These are phyloP conservation scores for Harringtonia lauricola DNA, from an alignment of 2,329 filamentous ascomycete genomes.

Conservation along the genomic window DNA sequence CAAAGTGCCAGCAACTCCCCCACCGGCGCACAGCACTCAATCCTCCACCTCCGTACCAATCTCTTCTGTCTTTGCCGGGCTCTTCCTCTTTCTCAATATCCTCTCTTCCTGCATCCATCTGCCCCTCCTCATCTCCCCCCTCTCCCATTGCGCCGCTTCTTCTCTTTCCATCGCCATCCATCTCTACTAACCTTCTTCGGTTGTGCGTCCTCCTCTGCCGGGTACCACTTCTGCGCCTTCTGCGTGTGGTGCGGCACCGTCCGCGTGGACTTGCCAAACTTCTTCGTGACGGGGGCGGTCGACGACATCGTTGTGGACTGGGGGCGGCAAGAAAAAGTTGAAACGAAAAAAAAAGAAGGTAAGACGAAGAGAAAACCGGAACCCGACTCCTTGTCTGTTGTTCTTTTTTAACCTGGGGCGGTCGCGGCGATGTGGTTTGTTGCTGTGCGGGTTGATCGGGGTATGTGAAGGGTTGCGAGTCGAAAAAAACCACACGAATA, in stretches of 20 bases:
- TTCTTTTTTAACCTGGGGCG: constrained; percentile 1
- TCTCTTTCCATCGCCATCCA: not conserved
- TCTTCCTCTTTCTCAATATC: not conserved
- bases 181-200: constrained; percentile 79
- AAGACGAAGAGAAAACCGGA: constrained; percentile 3
- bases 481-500: constrained; percentile 8
- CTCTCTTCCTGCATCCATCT: not conserved
- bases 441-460: constrained; percentile 1
- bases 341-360: constrained; percentile 5
- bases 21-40: not conserved
- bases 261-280: constrained; percentile 86
- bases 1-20: not conserved
- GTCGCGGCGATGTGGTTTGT: constrained; percentile 5
- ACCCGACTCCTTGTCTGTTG: constrained; percentile 6
- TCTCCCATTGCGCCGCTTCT: not conserved
- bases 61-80: not conserved
- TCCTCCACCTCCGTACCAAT: not conserved
- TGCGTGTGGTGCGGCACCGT: constrained; percentile 75
- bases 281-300: constrained; percentile 67
- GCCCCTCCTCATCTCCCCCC: not conserved
- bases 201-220: constrained; percentile 79
- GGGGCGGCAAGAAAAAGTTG: not conserved
- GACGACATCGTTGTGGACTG: constrained; percentile 68
- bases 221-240: constrained; percentile 99
- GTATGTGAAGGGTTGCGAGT: not conserved